Evolutionary conservation across 2,329 filamentous ascomycete genomes (phyloP), one percentile per base, ranked within the genome.

Genomic region (Talaromyces sp.): DNA sequence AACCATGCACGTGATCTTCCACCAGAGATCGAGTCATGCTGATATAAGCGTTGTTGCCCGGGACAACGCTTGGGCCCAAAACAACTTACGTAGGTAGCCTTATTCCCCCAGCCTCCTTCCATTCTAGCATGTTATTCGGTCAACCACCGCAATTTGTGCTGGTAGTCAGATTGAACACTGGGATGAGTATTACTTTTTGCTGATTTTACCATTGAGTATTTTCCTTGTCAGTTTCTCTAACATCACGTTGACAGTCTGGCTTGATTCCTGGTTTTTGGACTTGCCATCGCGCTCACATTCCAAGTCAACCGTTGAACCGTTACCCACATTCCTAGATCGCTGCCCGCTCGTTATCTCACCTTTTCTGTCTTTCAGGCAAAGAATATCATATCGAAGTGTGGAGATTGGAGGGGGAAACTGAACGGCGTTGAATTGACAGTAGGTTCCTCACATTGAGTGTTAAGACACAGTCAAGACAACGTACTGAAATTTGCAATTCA

Each of bases 101-200:
- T 9, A 9, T 12, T 18, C 37, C 64, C 73, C 74, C 73, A 75
- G 72, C 74, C 74, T 75, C 70, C 64, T 64, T 52, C 65, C 65
- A 67, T 67, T 62, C 67, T 70, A 71, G 35, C 37, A 42, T 57
- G 35, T 57, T 35, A 60, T 64, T 65, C 48, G 62, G 31, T 65
- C 74, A 76, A 75, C 74, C 74, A 73, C 74, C 73, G 63, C 69
- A 72, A 66, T 76, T 76, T 55, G 31, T 35, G 25, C 50, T 54
- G 31, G 9, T 4, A 31, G n/a, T 21, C 12, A 28, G 44, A 28
- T 23, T 35, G 50, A 21, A 16, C 11, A n/a, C 21, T 21, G 21
- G 28, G 28, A 54, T 18, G 28, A 33, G 11, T 11, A 11, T 35
- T 37, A n/a, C 28, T 35, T 35, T 6, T 5, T 35, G 28, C 48